Base-by-base conservation (phyloP, 2,329 filamentous ascomycete genomes). In the Colletotrichum incanum region DNA sequence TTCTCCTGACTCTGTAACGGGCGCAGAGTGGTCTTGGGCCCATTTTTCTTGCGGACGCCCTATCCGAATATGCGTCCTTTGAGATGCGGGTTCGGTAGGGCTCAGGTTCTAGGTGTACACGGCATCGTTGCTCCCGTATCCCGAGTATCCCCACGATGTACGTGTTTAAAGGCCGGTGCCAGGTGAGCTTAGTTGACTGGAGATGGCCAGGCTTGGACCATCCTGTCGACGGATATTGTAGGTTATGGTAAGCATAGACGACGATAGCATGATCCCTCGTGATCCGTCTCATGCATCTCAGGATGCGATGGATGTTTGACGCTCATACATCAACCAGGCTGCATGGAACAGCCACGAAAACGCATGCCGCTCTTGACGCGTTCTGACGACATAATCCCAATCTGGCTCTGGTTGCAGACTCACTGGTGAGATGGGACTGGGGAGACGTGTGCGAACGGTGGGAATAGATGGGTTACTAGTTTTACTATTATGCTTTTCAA, bases 401-500 rank as follows among this genome's bases (percentile, higher is more conserved):
- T 5, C 11, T 7, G 7, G 8, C 28, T 12, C 50, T 8, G 26
- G 18, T 1, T 11, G 4, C 49, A 6, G 18, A 20, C 18, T 55
- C 28, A 34, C 12, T n/a, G 11, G 14, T n/a, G 5, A 2, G 3
- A 47, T 11, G 26, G 28, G 16, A 23, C 14, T 7, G 4, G 20
- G 28, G 6, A 5, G n/a, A 14, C 16, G 14, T 7, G 14, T 9
- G 20, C 37, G 12, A 26, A 49, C n/a, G 12, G 5, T 3, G 6
- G 26, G 2, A 20, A n/a, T 2, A 6, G 4, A 26, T 37, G 18
- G 18, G 4, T 5, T 5, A 66, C 43, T 60, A 37, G 5, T 9
- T 67, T 61, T 62, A 67, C 34, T 49, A 67, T 67, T 62, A 71
- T 8, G 20, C 45, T 55, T 55, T 41, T 39, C 14, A 50, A 43